Percentiles rank a stretch among this genome's conserved stretches.
These are phyloP conservation scores for Mycena sp. DNA, from an alignment of 1,284 basidiomycete species.

Conservation along the genomic window DNA sequence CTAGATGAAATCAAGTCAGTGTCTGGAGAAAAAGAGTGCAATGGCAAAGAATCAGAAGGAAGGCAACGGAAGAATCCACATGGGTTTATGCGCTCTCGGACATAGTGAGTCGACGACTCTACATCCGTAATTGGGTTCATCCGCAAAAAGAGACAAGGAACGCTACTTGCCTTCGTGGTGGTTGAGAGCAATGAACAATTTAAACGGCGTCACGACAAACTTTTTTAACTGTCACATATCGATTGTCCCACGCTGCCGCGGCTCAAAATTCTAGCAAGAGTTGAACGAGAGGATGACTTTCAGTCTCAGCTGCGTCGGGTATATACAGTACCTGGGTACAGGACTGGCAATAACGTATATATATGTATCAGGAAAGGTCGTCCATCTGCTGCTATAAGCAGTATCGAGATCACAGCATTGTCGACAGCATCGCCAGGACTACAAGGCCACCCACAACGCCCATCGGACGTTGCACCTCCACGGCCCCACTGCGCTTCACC, in stretches of 20 bases:
- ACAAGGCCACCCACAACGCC: conserved; percentile 40
- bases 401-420: conserved; percentile 38
- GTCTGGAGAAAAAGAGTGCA: neutral
- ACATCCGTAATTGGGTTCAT: conserved; percentile 73
- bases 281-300: conserved; percentile 19
- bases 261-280: too few relatives aligned
- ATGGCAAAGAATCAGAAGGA: conserved; percentile 62
- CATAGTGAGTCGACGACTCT: conserved; percentile 54
- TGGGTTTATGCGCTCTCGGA: conserved; percentile 74
- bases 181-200: neutral
- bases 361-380: conserved; percentile 10
- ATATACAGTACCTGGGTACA: conserved; percentile 17
- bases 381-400: conserved; percentile 7
- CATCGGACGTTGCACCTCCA: conserved; percentile 37
- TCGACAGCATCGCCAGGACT: conserved; percentile 38
- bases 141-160: conserved; percentile 29
- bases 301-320: conserved; percentile 22
- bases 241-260: neutral
- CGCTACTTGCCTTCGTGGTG: conserved; percentile 21
- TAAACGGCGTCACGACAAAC: neutral
- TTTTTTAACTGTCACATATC: neutral
- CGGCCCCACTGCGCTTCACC: conserved; percentile 40
- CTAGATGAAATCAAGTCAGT: conserved; percentile 13
- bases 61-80: conserved; percentile 82
- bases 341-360: conserved; percentile 19